Base-by-base conservation (phyloP, 768 basidiomycete species). In the Xanthoconium purpureum region DNA sequence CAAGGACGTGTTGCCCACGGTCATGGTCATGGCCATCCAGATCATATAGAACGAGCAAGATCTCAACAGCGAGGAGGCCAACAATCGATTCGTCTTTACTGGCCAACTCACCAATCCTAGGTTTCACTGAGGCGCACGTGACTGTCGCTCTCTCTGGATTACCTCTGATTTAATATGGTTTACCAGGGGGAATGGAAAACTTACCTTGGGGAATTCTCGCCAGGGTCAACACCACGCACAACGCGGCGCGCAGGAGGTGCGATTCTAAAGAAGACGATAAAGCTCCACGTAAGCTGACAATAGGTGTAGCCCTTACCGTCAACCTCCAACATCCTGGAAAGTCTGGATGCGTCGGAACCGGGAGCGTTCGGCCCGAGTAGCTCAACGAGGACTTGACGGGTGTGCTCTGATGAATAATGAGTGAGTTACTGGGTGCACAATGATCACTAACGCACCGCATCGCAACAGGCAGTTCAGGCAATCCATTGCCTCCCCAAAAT, bases 401-500 rank as follows among this genome's bases (percentile, higher is more conserved):
- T 56, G 32, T 61, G 54, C 38, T 53, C 66, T 67, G n/a, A 38
- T 13, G 12, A 11, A 28, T 17, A 3, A 32, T 52, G 3, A 59
- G 28, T 14, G 6, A 33, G 12, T n/a, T 12, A 9, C 24, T 0
- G 29, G 14, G 39, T 36, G n/a, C 46, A 42, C 0, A 28, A 35
- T 14, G 4, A 36, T 12, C 18, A 43, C 2, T 9, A 36, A 56
- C 64, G 36, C 7, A 67, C 66, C 52, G 13, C 59, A 66, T 15
- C 55, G 47, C 55, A 66, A 44, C 20, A 67, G 35, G 38, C 53
- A 63, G 17, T 12, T 57, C 44, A 67, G 36, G 13, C 58, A 55
- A 5, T 66, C 64, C 66, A 67, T 69, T 17, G 56, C 67, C 18
- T 62, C 62, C 28, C 47, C 50, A 33, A 66, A 61, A 44, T 61